Conservation (phyloP, 2,329 filamentous ascomycete genomes). For the Claviceps sp. region DNA sequence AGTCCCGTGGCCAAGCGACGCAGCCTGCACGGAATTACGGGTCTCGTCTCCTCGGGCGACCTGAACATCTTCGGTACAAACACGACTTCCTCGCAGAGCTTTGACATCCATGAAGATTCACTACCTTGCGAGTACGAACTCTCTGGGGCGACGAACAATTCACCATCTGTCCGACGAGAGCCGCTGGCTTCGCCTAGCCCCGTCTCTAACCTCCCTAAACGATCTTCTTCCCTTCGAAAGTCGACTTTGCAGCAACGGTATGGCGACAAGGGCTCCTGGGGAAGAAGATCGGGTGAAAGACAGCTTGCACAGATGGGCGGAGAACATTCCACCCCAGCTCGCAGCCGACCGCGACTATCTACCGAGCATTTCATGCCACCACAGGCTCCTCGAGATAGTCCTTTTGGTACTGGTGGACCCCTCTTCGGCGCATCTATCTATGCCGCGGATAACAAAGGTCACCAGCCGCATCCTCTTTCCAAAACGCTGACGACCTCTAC, state of each 20-base stretch:
- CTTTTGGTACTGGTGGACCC: conserved; percentile 43
- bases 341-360: conserved; percentile 59
- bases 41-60: conserved; percentile 38
- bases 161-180: conserved; percentile 19
- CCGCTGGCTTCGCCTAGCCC: conserved; percentile 30
- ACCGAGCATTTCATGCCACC: conserved; percentile 65
- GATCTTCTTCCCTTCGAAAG: conserved; percentile 66
- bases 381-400: conserved; percentile 44
- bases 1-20: conserved; percentile 86
- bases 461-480: conserved; percentile 69
- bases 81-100: conserved; percentile 27
- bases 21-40: conserved; percentile 67
- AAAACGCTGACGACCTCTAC: conserved; percentile 78
- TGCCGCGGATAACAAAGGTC: conserved; percentile 26
- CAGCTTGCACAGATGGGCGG: conserved; percentile 35
- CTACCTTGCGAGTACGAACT: conserved; percentile 39
- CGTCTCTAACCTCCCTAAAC: conserved; percentile 44
- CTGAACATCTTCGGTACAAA: conserved; percentile 66
- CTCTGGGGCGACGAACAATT: conserved; percentile 18
- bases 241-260: conserved; percentile 81
- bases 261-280: conserved; percentile 52
- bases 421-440: conserved; percentile 41
- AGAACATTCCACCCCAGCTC: conserved; percentile 44
- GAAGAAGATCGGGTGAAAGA: conserved; percentile 43
- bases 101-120: conserved; percentile 39